phyloP scores from a whole-genome alignment of 352 stramenopile genomes.

The Phytopythium helicoides region DNA sequence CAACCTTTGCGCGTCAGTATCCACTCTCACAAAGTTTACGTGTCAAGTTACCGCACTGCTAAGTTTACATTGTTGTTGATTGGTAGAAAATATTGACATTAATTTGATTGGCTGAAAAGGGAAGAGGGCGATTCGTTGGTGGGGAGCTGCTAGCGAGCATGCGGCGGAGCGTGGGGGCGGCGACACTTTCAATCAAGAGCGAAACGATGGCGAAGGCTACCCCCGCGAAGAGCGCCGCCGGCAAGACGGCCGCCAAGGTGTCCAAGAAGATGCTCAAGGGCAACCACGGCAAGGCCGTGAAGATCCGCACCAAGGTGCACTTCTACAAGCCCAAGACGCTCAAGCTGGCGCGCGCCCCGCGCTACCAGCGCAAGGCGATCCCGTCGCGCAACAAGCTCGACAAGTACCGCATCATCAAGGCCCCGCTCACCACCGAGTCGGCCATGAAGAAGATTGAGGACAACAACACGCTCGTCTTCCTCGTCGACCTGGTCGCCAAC shows the following conservation, averaged over 20 bases:
- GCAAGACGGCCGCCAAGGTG: conserved; percentile 92
- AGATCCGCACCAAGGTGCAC: conserved; percentile 99
- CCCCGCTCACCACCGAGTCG: conserved; percentile 98
- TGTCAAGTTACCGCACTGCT: too few species aligned
- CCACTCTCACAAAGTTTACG: too few species aligned
- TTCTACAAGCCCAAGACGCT: conserved; percentile 99
- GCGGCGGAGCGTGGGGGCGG: too few species aligned
- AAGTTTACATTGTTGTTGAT: too few species aligned
- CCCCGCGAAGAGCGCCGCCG: conserved; percentile 70
- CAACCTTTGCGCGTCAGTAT: too few species aligned
- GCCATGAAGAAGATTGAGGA: conserved; percentile 99
- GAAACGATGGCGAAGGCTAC: conserved; percentile 76
- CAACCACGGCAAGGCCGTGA: conserved; percentile 96
- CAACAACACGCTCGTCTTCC: conserved; percentile 99
- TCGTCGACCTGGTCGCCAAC: conserved; percentile 99
- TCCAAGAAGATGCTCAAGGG: conserved; percentile 96
- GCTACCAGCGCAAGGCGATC: conserved; percentile 94
- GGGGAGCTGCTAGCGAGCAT: conserved; percentile 2
- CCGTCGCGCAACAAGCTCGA: conserved; percentile 95
- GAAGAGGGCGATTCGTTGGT: conserved; percentile 15
- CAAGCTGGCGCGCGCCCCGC: conserved; percentile 92
- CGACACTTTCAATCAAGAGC: conserved; percentile 41
- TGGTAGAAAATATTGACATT: too few species aligned
- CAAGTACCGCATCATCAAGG: conserved; percentile 99
- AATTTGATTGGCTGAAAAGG: conserved; percentile 25